Evolutionary conservation across 495 filamentous ascomycete species (phyloP).

Genomic region (Annulohypoxylon stygium): DNA sequence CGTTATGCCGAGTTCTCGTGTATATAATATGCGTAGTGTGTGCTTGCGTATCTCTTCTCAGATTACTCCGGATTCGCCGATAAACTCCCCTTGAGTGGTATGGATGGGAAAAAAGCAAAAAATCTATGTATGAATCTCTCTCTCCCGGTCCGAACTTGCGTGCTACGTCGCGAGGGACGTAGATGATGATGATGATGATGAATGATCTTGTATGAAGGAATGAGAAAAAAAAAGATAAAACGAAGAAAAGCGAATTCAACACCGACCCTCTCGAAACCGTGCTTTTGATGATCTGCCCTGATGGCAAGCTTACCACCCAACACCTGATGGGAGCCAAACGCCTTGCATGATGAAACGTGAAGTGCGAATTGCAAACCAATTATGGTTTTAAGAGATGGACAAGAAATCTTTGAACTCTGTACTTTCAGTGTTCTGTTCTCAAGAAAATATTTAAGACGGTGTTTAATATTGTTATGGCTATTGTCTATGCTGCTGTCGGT

Average conservation of each 20-base stretch:
- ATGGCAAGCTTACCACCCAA: slow-evolving; percentile 23
- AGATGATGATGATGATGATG: slow-evolving; percentile 22
- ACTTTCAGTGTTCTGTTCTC: slow-evolving; percentile 1
- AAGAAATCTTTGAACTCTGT: background rate
- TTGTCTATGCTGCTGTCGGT: slow-evolving; percentile 32
- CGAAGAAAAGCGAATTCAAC: slow-evolving; percentile 18
- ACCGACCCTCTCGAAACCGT: slow-evolving; percentile 28
- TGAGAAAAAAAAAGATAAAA: background rate
- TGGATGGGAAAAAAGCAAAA: background rate
- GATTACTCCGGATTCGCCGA: slow-evolving; percentile 25
- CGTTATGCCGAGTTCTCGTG: slow-evolving; percentile 16
- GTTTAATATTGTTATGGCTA: slow-evolving; percentile 3
- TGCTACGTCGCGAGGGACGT: slow-evolving; percentile 14
- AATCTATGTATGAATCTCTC: slow-evolving; percentile 8
- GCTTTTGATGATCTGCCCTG: slow-evolving; percentile 30
- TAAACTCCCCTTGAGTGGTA: slow-evolving; percentile 12
- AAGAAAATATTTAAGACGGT: slow-evolving; percentile 1
- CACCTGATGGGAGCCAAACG: slow-evolving; percentile 37
- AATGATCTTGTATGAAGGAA: background rate
- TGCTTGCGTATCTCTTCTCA: slow-evolving; percentile 3
- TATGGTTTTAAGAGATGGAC: slow-evolving; percentile 9
- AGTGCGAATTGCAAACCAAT: slow-evolving; percentile 34
- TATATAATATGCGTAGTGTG: slow-evolving; percentile 16
- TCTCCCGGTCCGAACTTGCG: slow-evolving; percentile 5
- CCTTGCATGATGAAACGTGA: slow-evolving; percentile 43